Evolutionary conservation across 2,329 filamentous ascomycete species (phyloP).

Genomic region (Hymenotorrendiella dingleyae): DNA sequence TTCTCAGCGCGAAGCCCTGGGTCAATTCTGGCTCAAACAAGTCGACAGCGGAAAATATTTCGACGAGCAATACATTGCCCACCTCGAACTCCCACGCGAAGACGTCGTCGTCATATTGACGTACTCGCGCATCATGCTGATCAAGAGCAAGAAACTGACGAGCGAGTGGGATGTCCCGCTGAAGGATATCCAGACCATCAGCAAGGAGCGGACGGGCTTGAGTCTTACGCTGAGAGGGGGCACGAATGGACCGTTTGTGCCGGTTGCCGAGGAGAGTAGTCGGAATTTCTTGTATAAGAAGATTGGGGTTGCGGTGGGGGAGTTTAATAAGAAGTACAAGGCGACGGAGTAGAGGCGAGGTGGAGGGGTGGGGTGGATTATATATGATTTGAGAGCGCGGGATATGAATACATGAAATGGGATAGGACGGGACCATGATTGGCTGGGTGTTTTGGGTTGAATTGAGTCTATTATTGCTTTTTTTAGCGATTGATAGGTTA

Average conservation of each 20-base stretch:
- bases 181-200: constrained; percentile 94
- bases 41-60: constrained; percentile 97
- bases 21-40: constrained; percentile 98
- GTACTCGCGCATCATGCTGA: constrained; percentile 80
- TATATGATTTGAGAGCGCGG: too few relatives aligned
- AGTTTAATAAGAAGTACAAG: constrained; percentile 56
- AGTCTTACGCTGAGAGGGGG: constrained; percentile 84
- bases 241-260: constrained; percentile 90
- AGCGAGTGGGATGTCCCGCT: constrained; percentile 95
- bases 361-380: background rate
- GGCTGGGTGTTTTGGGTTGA: too few relatives aligned
- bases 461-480: too few relatives aligned
- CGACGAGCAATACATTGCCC: constrained; percentile 94
- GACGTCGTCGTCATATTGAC: constrained; percentile 89
- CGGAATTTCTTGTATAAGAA: constrained; percentile 59
- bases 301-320: constrained; percentile 59
- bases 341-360: constrained; percentile 24
- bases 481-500: too few relatives aligned
- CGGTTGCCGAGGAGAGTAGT: constrained; percentile 79
- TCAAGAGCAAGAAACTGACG: constrained; percentile 76
- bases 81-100: constrained; percentile 83
- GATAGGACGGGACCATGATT: too few relatives aligned
- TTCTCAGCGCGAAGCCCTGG: constrained; percentile 87
- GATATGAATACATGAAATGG: too few relatives aligned
- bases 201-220: constrained; percentile 91